Base-by-base conservation (phyloP, 1,284 basidiomycete species). In the Ustilago xerochloae region DNA sequence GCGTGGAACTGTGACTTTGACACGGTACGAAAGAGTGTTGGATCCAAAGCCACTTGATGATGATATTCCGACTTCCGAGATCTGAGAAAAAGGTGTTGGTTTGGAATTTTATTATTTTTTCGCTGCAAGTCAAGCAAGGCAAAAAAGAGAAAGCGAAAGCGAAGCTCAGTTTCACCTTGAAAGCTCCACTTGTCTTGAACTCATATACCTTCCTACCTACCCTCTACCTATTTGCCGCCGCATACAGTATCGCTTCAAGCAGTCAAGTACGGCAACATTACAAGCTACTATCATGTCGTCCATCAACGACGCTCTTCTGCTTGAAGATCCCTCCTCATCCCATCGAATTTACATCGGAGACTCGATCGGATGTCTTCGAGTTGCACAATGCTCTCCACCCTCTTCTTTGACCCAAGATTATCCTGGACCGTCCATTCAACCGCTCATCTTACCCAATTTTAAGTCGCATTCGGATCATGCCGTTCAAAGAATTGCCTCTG, bases 271-370 rank as follows among this genome's bases (percentile, higher is more conserved):
- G 28, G 10, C 32, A 20, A n/a, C n/a, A n/a, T n/a, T n/a, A n/a
- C n/a, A n/a, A n/a, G n/a, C n/a, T n/a, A n/a, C n/a, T n/a, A n/a
- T 4, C 39, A 74, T 74, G 71, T 52, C 62, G 4, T n/a, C n/a
- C n/a, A n/a, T n/a, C n/a, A n/a, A n/a, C n/a, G n/a, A n/a, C n/a
- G n/a, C n/a, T 9, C 45, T 36, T 13, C 41, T 65, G 26, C 18
- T 75, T 28, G 63, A 75, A 41, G 60, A 70, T 35, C 48, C 63
- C 28, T 46, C 35, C 49, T 60, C 63, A 13, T 70, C 72, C 1
- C 67, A 77, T 28, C 53, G 75, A n/a, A 47, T 77, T 58, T 77
- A 64, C 58, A 55, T 77, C 16, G 75, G 53, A 12, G 75, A 77
- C 55, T 69, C 70, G 9, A 66, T 66, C 29, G 75, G 75, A 39